A percentile compares a stretch with the other conserved stretches of the same genome.
Conservation (phyloP, 2,329 filamentous ascomycete genomes). For the Diaporthe sp. region DNA sequence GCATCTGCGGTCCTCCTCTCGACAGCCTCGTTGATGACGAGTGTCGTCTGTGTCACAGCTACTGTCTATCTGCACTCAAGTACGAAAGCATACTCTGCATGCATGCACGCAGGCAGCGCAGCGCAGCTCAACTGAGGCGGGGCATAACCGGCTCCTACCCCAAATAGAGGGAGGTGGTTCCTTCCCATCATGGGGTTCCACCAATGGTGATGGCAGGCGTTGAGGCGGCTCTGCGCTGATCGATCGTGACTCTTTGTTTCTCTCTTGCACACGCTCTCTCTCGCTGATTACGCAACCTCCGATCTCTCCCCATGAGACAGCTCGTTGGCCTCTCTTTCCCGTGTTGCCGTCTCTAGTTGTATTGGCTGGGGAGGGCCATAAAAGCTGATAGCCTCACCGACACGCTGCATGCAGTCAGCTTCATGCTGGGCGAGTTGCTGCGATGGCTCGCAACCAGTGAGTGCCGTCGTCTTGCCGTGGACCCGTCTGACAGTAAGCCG, state of each 20-base stretch:
- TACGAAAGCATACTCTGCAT: background rate
- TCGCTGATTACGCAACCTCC: background rate
- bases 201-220: slow-evolving; percentile 9
- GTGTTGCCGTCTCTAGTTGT: background rate
- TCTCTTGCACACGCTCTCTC: background rate
- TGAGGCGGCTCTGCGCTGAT: slow-evolving; percentile 31
- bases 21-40: slow-evolving; percentile 12
- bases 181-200: background rate
- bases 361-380: background rate
- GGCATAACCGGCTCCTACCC: background rate
- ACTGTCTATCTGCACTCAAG: slow-evolving; percentile 8
- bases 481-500: slow-evolving; percentile 31
- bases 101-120: slow-evolving; percentile 2
- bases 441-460: slow-evolving; percentile 1
- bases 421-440: slow-evolving; percentile 8
- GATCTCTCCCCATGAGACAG: background rate
- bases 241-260: background rate
- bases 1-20: background rate
- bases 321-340: background rate
- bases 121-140: background rate
- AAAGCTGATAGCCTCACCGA: slow-evolving; percentile 27
- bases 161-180: background rate
- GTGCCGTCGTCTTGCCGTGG: slow-evolving; percentile 17
- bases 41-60: background rate
- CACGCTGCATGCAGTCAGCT: slow-evolving; percentile 33